These are phyloP conservation scores for Dictyostelium brefeldianum DNA, from an alignment of 78 protist genomes.

Conservation along the genomic window DNA sequence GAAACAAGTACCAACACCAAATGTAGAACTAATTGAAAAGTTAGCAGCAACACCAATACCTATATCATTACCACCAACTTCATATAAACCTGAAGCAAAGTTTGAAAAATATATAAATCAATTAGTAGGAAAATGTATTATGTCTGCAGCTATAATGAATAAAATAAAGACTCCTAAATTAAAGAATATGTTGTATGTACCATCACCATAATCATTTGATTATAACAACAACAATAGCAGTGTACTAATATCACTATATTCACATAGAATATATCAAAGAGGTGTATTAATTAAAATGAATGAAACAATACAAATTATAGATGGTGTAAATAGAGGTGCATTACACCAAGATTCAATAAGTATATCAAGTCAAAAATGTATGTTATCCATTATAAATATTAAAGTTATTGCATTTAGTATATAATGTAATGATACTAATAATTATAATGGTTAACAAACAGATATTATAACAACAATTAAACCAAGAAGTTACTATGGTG, in stretches of 20 bases:
- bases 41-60: conserved; percentile 56
- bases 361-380: conserved; percentile 69
- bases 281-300: conserved; percentile 63
- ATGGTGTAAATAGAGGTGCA: conserved; percentile 34
- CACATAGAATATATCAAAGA: conserved; percentile 43
- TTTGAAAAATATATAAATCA: conserved; percentile 67
- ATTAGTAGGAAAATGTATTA: conserved; percentile 67
- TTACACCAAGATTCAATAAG: conserved; percentile 57
- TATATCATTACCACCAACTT: conserved; percentile 53
- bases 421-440: background rate
- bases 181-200: conserved; percentile 61
- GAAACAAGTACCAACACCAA: background rate
- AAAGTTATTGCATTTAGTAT: background rate
- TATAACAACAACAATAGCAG: too few relatives aligned
- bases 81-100: conserved; percentile 80
- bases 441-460: background rate
- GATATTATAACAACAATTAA: conserved; percentile 73
- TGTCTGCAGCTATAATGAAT: conserved; percentile 71
- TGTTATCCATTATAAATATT: background rate
- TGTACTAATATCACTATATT: background rate
- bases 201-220: too few relatives aligned
- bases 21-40: conserved; percentile 50
- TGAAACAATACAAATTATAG: conserved; percentile 51
- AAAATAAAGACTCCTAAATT: conserved; percentile 47
- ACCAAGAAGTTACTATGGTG: conserved; percentile 63